Percentiles rank a stretch among this genome's conserved stretches.
Conservation (phyloP, 2,329 filamentous ascomycete species). For the Penicillium sp. region DNA sequence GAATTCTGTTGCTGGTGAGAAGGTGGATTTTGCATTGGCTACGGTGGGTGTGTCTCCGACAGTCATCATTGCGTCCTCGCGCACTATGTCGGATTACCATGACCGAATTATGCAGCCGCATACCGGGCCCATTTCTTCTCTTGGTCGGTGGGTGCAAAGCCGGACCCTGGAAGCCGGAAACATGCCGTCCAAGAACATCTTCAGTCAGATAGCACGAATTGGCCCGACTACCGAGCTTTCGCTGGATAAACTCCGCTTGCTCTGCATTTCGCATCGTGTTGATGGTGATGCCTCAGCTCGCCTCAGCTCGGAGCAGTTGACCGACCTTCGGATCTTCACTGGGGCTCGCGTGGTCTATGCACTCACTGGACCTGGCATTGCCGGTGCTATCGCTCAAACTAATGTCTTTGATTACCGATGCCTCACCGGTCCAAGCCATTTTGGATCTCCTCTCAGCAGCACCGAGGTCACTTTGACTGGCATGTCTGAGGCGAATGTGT, state of each 20-base stretch:
- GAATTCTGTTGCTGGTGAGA: constrained; percentile 78
- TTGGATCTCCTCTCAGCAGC: constrained; percentile 76
- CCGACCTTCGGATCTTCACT: constrained; percentile 78
- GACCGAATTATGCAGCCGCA: constrained; percentile 59
- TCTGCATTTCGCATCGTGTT: constrained; percentile 74
- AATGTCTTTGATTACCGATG: constrained; percentile 81
- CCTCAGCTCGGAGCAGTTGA: constrained; percentile 68
- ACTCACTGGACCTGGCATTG: constrained; percentile 76
- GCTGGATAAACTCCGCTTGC: constrained; percentile 70
- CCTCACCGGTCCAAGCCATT: constrained; percentile 58
- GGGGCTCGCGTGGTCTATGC: constrained; percentile 81
- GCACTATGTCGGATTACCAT: constrained; percentile 69
- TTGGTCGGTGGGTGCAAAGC: constrained; percentile 70
- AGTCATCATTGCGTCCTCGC: constrained; percentile 73
- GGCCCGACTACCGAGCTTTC: constrained; percentile 42
- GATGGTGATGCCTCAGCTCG: constrained; percentile 60
- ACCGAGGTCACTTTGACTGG: constrained; percentile 70
- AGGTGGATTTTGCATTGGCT: constrained; percentile 69
- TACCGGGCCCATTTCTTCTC: constrained; percentile 61
- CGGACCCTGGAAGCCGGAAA: constrained; percentile 69
- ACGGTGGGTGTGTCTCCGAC: constrained; percentile 76
- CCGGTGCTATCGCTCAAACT: constrained; percentile 84
- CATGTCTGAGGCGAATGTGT: constrained; percentile 32
- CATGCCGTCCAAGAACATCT: constrained; percentile 65
- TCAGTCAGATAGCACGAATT: constrained; percentile 48